phyloP scores from a whole-genome alignment of 129 eudicot species.

The Smallanthus sonchifolius region DNA sequence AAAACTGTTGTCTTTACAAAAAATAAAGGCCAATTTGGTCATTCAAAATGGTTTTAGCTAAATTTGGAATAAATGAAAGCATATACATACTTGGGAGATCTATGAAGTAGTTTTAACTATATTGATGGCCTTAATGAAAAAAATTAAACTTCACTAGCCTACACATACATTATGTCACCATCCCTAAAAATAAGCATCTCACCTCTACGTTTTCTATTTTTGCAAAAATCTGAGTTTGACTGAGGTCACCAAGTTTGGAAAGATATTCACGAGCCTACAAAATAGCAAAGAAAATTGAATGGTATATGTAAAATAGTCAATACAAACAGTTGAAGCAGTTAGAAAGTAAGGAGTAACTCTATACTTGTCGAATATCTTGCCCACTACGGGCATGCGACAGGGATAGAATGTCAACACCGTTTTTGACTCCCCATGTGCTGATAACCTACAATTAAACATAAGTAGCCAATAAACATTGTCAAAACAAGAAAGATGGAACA shows the following conservation, averaged over 20 bases:
- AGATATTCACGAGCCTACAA: slow-evolving; percentile 77
- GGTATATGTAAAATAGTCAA: not conserved
- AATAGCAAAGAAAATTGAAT: slow-evolving; percentile 1
- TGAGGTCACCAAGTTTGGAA: slow-evolving; percentile 62
- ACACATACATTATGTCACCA: not conserved
- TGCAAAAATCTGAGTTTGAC: slow-evolving; percentile 75
- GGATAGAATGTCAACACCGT: slow-evolving; percentile 82
- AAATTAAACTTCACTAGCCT: too few relatives aligned
- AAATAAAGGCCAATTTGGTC: not conserved
- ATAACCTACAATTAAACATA: slow-evolving; percentile 49
- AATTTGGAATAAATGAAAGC: not conserved
- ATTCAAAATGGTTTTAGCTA: not conserved
- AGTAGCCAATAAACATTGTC: slow-evolving; percentile 13
- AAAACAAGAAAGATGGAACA: slow-evolving; percentile 4
- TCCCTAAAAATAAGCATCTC: slow-evolving; percentile 5
- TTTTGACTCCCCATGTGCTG: slow-evolving; percentile 83
- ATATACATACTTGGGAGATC: not conserved
- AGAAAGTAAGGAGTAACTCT: not conserved
- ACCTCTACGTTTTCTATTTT: slow-evolving; percentile 91
- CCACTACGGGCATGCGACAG: slow-evolving; percentile 76
- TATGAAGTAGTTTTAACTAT: not conserved
- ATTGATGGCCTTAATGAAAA: too few relatives aligned
- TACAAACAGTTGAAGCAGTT: not conserved
- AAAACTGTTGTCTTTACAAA: not conserved
- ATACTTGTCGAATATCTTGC: slow-evolving; percentile 76